phyloP scores from a whole-genome alignment of 148 eudicot genomes.

The Salicornia ramosissima region DNA sequence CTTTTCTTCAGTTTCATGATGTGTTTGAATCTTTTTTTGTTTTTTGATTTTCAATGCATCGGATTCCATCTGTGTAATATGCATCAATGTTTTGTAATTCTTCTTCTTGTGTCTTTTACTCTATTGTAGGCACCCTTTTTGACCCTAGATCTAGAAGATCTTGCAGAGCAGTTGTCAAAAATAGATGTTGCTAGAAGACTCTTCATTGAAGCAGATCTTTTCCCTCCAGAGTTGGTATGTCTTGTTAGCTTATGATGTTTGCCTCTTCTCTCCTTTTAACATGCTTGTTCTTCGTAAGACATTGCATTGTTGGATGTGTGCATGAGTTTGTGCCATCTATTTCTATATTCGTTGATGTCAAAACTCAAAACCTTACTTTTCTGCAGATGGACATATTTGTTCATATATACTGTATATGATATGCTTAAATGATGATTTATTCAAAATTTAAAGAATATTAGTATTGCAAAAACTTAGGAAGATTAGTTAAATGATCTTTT shows the following conservation, averaged over 20 bases:
- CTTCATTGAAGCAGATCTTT: conserved; percentile 59
- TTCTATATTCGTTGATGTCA: neutral
- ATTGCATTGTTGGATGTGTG: neutral
- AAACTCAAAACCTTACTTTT: too few species aligned
- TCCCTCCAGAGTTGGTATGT: conserved; percentile 64
- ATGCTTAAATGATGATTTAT: too few species aligned
- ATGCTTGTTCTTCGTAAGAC: neutral
- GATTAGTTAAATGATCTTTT: too few species aligned
- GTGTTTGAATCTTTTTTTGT: neutral
- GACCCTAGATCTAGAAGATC: conserved; percentile 56
- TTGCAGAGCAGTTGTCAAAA: conserved; percentile 62
- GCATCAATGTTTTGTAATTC: neutral
- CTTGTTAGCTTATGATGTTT: conserved; percentile 11
- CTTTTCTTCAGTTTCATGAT: too few species aligned
- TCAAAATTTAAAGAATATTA: too few species aligned
- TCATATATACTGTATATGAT: too few species aligned
- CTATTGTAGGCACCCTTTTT: conserved; percentile 57
- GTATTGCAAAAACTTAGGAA: too few species aligned
- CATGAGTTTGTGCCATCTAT: neutral
- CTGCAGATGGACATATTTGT: too few species aligned
- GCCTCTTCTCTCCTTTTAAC: neutral
- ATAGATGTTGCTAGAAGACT: conserved; percentile 62
- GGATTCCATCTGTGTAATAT: neutral
- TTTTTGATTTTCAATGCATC: neutral
- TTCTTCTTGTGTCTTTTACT: neutral